Conservation (phyloP, 306 rosid species). For the Cicer cuneatum region DNA sequence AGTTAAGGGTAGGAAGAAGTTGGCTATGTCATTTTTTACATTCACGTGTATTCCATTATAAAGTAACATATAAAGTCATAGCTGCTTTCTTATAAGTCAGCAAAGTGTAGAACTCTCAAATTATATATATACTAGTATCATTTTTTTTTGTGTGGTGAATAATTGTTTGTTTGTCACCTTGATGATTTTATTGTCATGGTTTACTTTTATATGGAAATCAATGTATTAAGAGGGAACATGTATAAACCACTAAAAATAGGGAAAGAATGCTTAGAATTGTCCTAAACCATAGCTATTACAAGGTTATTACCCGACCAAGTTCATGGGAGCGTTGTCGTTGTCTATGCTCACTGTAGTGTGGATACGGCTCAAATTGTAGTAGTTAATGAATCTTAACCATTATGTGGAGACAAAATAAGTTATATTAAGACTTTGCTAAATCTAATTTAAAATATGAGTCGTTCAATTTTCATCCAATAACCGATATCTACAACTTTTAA, state of each 20-base stretch:
- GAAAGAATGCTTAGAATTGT: slow-evolving; percentile 33
- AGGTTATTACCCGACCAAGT: slow-evolving; percentile 34
- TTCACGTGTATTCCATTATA: slow-evolving; percentile 65
- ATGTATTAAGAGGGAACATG: slow-evolving; percentile 9
- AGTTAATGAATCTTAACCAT: too few relatives aligned
- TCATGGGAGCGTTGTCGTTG: too few relatives aligned
- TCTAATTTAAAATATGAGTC: too few relatives aligned
- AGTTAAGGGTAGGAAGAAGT: slow-evolving; percentile 37
- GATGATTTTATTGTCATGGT: slow-evolving; percentile 11
- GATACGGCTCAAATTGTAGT: too few relatives aligned
- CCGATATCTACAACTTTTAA: too few relatives aligned
- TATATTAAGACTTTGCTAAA: too few relatives aligned
- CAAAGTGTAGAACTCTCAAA: slow-evolving; percentile 36
- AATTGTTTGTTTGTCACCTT: slow-evolving; percentile 29
- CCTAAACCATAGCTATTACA: slow-evolving; percentile 20
- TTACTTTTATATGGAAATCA: slow-evolving; percentile 4
- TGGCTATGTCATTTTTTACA: slow-evolving; percentile 49
- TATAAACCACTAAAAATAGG: slow-evolving; percentile 21
- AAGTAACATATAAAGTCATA: slow-evolving; percentile 43
- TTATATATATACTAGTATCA: background rate
- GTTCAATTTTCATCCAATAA: too few relatives aligned
- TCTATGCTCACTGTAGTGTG: too few relatives aligned
- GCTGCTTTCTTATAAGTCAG: slow-evolving; percentile 45
- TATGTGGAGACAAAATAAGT: too few relatives aligned
- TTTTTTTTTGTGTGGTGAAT: slow-evolving; percentile 42